Base-by-base conservation (phyloP, 495 filamentous ascomycete species). In the Entonaema liquescens region DNA sequence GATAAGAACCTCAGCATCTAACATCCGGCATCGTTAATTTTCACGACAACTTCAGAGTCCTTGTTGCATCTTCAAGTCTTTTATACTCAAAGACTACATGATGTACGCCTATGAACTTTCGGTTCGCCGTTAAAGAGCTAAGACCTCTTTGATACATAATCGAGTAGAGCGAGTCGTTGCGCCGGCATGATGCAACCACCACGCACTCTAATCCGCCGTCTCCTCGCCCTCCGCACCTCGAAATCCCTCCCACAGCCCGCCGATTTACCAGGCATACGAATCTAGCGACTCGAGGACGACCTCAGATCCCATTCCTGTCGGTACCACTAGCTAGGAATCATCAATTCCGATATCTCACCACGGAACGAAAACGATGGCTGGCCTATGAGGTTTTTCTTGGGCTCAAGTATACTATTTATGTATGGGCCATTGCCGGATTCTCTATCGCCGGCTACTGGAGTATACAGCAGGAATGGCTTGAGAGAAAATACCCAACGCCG, bases 241-340 rank as follows among this genome's bases (percentile, higher is more conserved):
- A 75, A 71, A 49, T 35, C 17, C 61, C 61, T n/a, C 44, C 44
- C 6, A 31, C 69, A 1, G 12, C 61, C 5, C 72, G 72, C 5
- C 19, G 29, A 55, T 69, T 73, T 62, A 73, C 65, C 8, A 64
- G 62, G 57, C n/a, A 73, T 42, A 62, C 63, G n/a, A 67, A 64
- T 15, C 58, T 71, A 49, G 35, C 77, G 13, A 80, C 82, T 19
- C 69, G 47, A 19, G 59, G 62, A 23, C 89, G 93, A n/a, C 93
- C 93, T 28, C 91, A 94, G 75, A 80, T 95, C 26, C 91, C 92
- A 19, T 97, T 93, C 77, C 90, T 93, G 74, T 75, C 77, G n/a
- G 86, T 86, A 58, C 86, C 85, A 35, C 65, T 83, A 57, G 80
- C 76, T 74, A 74, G 71, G 81, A 83, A 84, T 42, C 87, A 89